phyloP scores from a whole-genome alignment of 352 stramenopile species.

The Pilasporangium apinafurcum region DNA sequence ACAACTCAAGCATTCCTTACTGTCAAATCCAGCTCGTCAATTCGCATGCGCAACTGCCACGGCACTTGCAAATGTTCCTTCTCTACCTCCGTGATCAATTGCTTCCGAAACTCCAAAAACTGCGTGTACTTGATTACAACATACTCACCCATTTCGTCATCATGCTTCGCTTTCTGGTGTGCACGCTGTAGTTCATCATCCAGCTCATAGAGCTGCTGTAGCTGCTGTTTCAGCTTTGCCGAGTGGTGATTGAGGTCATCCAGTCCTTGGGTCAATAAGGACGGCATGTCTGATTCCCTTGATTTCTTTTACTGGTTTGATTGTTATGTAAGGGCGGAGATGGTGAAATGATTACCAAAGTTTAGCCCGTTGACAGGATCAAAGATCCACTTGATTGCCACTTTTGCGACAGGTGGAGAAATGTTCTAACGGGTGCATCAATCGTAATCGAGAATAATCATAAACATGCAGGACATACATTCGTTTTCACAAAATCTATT shows the following conservation, averaged over 20 bases:
- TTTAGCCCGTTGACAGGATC: too few relatives aligned
- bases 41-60: conserved; percentile 68
- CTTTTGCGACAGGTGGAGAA: too few relatives aligned
- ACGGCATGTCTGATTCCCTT: conserved; percentile 5
- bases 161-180: conserved; percentile 43
- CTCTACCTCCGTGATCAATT: conserved; percentile 42
- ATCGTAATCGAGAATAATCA: too few relatives aligned
- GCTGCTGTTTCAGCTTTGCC: conserved; percentile 15
- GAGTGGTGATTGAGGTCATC: conserved; percentile 24
- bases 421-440: too few relatives aligned
- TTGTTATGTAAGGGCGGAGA: too few relatives aligned
- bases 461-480: too few relatives aligned
- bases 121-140: conserved; percentile 51
- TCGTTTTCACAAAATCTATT: too few relatives aligned
- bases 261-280: conserved; percentile 43
- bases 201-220: conserved; percentile 33
- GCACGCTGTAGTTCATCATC: conserved; percentile 52
- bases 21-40: conserved; percentile 79
- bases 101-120: conserved; percentile 43
- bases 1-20: conserved; percentile 16
- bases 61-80: conserved; percentile 32
- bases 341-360: too few relatives aligned
- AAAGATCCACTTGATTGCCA: too few relatives aligned
- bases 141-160: conserved; percentile 57
- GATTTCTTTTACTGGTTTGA: neutral